These are phyloP conservation scores for Clonostachys byssicola DNA, from an alignment of 2,329 filamentous ascomycete genomes.

Conservation along the genomic window DNA sequence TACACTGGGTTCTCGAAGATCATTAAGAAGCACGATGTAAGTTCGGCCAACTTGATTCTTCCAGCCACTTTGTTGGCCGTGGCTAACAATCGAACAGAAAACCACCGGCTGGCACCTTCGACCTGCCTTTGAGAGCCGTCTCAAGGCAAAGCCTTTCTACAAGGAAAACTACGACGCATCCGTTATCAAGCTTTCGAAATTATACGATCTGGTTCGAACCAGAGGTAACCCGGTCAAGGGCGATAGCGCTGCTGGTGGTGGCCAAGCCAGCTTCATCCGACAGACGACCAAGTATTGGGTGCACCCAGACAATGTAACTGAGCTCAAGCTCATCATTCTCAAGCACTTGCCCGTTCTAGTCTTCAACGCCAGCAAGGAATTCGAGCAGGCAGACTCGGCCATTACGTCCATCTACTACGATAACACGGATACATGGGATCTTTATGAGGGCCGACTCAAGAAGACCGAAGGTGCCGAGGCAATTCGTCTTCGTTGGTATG, in stretches of 20 bases:
- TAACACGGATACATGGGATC: slow-evolving; percentile 87
- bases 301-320: slow-evolving; percentile 95
- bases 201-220: slow-evolving; percentile 93
- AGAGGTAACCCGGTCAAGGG: slow-evolving; percentile 89
- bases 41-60: slow-evolving; percentile 17
- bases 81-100: slow-evolving; percentile 56
- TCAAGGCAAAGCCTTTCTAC: slow-evolving; percentile 97
- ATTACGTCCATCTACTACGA: slow-evolving; percentile 99
- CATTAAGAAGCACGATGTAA: slow-evolving; percentile 97
- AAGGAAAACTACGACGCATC: slow-evolving; percentile 98
- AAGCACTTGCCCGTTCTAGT: slow-evolving; percentile 97
- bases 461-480: slow-evolving; percentile 98
- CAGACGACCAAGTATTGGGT: slow-evolving; percentile 99
- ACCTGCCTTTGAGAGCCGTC: slow-evolving; percentile 89
- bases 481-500: slow-evolving; percentile 95
- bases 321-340: slow-evolving; percentile 94
- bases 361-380: slow-evolving; percentile 96
- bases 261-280: slow-evolving; percentile 91
- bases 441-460: slow-evolving; percentile 91
- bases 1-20: slow-evolving; percentile 99
- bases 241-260: slow-evolving; percentile 85
- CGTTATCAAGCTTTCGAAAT: slow-evolving; percentile 87
- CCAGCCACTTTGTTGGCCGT: not conserved
- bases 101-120: slow-evolving; percentile 88
- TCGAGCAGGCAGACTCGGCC: slow-evolving; percentile 82